A percentile compares a stretch with the other conserved stretches of the same genome.
Conservation (phyloP, 2,329 filamentous ascomycete species). For the Colletotrichum tanaceti region DNA sequence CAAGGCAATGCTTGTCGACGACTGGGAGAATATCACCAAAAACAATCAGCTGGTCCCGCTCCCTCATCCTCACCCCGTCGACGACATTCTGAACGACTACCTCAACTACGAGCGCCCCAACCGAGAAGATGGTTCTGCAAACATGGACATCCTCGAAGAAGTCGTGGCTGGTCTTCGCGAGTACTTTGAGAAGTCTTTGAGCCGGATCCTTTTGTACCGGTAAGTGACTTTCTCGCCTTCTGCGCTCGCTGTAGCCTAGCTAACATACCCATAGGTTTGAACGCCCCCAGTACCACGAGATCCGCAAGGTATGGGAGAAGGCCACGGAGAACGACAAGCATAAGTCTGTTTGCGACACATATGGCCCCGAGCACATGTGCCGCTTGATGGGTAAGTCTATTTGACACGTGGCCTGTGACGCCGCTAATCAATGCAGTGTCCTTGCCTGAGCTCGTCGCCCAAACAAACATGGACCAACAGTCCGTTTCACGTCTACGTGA, state of each 20-base stretch:
- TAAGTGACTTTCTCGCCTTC: slow-evolving; percentile 46
- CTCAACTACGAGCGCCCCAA: slow-evolving; percentile 75
- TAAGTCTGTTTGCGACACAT: slow-evolving; percentile 82
- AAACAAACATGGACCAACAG: slow-evolving; percentile 97
- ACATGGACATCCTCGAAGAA: slow-evolving; percentile 89
- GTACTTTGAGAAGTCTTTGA: slow-evolving; percentile 93
- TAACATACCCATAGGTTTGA: slow-evolving; percentile 74
- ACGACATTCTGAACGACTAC: slow-evolving; percentile 84
- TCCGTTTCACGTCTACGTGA: slow-evolving; percentile 89
- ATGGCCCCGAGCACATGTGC: slow-evolving; percentile 91
- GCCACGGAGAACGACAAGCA: slow-evolving; percentile 72
- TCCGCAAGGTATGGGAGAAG: slow-evolving; percentile 76
- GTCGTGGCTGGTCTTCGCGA: slow-evolving; percentile 86
- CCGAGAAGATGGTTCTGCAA: slow-evolving; percentile 73
- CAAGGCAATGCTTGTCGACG: slow-evolving; percentile 93
- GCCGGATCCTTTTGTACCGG: slow-evolving; percentile 88
- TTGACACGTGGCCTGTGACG: slow-evolving; percentile 6
- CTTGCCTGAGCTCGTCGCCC: slow-evolving; percentile 91
- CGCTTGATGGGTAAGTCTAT: slow-evolving; percentile 81
- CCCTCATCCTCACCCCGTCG: slow-evolving; percentile 80
- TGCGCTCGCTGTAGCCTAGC: not conserved
- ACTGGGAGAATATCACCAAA: slow-evolving; percentile 99
- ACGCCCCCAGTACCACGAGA: slow-evolving; percentile 84
- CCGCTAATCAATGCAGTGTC: slow-evolving; percentile 70
- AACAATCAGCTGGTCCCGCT: slow-evolving; percentile 89